These are phyloP conservation scores for Apiotrichum gamsii DNA, from an alignment of 1,284 basidiomycete genomes.

Conservation along the genomic window DNA sequence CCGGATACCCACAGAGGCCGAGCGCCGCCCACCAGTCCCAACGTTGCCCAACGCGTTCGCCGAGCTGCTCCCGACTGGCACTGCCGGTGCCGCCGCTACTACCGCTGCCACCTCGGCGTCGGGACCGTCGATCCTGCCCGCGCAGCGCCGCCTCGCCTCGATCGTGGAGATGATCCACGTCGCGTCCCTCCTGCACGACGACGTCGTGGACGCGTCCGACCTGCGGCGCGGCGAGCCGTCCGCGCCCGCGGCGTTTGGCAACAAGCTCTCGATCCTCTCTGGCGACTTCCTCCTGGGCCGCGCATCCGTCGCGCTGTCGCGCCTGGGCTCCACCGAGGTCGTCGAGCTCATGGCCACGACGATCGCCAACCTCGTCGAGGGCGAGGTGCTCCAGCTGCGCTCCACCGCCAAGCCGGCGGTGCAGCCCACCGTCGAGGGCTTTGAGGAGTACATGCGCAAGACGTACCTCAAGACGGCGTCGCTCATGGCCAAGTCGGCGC, in stretches of 20 bases:
- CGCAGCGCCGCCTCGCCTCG: conserved; percentile 85
- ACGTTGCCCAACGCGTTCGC: conserved; percentile 14
- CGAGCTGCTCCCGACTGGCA: conserved; percentile 7
- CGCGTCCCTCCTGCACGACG: conserved; percentile 91
- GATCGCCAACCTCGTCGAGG: conserved; percentile 92
- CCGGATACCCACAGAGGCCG: background rate
- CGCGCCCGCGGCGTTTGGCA: conserved; percentile 84
- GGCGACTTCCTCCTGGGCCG: conserved; percentile 94
- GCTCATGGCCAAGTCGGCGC: conserved; percentile 87
- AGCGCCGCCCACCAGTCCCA: background rate
- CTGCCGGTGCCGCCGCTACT: conserved; percentile 3
- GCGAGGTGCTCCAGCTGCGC: conserved; percentile 86
- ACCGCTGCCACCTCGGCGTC: no score
- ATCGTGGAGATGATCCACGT: conserved; percentile 99
- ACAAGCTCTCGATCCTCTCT: conserved; percentile 88
- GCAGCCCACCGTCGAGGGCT: conserved; percentile 49
- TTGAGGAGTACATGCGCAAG: conserved; percentile 84
- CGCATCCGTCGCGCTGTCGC: conserved; percentile 77
- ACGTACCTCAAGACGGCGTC: conserved; percentile 96
- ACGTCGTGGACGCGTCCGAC: conserved; percentile 81
- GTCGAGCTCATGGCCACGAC: conserved; percentile 89
- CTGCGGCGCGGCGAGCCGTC: conserved; percentile 75
- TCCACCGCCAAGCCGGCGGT: conserved; percentile 36
- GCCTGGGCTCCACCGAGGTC: conserved; percentile 80
- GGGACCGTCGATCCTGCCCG: conserved; percentile 62